phyloP scores from a whole-genome alignment of 192 early-diverging fungal genomes.

The Coemansia sp. region DNA sequence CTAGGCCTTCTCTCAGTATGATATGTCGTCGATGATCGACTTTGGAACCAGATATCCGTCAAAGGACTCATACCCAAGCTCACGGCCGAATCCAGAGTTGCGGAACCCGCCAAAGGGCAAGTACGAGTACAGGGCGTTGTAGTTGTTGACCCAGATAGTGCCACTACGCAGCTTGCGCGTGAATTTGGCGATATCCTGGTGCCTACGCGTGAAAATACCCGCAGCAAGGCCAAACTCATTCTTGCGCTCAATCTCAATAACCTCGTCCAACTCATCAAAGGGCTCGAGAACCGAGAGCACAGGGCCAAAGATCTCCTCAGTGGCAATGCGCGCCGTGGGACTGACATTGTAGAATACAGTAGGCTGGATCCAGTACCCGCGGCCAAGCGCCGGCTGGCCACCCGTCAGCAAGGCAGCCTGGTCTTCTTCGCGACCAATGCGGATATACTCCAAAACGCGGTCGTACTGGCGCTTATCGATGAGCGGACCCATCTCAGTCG shows the following conservation, averaged over 20 bases:
- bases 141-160: constrained; percentile 64
- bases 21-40: constrained; percentile 49
- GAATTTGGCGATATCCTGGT: constrained; percentile 43
- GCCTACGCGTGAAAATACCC: constrained; percentile 58
- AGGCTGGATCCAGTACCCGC: constrained; percentile 62
- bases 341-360: constrained; percentile 60
- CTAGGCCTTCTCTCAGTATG: constrained; percentile 13
- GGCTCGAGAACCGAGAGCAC: constrained; percentile 59
- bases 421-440: constrained; percentile 36
- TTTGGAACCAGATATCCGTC: constrained; percentile 54
- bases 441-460: constrained; percentile 57
- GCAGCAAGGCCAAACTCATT: constrained; percentile 59
- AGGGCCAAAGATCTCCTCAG: constrained; percentile 64
- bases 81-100: constrained; percentile 63
- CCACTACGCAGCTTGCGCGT: constrained; percentile 54
- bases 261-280: constrained; percentile 55
- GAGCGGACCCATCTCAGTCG: constrained; percentile 52
- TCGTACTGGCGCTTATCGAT: constrained; percentile 62
- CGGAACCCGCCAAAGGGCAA: constrained; percentile 66
- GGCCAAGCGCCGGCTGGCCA: constrained; percentile 20
- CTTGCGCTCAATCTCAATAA: constrained; percentile 55
- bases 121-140: constrained; percentile 59
- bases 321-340: constrained; percentile 48
- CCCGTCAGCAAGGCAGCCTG: constrained; percentile 39
- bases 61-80: constrained; percentile 59